Conservation (phyloP, 2,329 filamentous ascomycete genomes). For the Microdochium trichocladiopsis region DNA sequence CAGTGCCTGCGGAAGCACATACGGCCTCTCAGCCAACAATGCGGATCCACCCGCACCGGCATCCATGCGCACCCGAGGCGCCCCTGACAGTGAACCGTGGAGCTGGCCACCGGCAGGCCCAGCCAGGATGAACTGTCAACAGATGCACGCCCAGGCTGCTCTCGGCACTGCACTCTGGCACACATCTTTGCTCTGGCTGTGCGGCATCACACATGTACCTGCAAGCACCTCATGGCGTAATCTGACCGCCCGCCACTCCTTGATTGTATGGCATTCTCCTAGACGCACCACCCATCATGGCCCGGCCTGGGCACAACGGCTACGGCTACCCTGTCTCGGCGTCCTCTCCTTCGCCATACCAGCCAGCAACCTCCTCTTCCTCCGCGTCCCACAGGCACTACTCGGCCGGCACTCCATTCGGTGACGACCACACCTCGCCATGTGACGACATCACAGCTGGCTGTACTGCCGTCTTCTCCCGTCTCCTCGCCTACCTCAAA, state of each 20-base stretch:
- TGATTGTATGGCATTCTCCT: neutral
- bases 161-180: too few relatives aligned
- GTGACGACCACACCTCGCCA: slow-evolving; percentile 23
- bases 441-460: slow-evolving; percentile 27
- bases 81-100: too few relatives aligned
- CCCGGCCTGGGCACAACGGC: slow-evolving; percentile 1
- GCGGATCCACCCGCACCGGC: too few relatives aligned
- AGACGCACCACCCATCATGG: neutral
- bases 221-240: neutral
- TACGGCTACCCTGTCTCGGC: slow-evolving; percentile 8
- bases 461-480: slow-evolving; percentile 16
- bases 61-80: too few relatives aligned
- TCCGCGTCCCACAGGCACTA: slow-evolving; percentile 9
- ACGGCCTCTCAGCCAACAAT: too few relatives aligned
- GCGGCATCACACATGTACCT: too few relatives aligned
- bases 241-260: neutral
- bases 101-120: too few relatives aligned
- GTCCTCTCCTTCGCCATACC: neutral
- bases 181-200: too few relatives aligned
- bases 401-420: slow-evolving; percentile 6
- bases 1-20: too few relatives aligned
- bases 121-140: too few relatives aligned
- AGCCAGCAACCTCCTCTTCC: slow-evolving; percentile 4
- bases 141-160: too few relatives aligned
- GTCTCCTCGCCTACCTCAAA: slow-evolving; percentile 31